A percentile compares a stretch with the other conserved stretches of the same genome.
Evolutionary conservation across 116 monocot species (phyloP).

Genomic region (Trichopus zeylanicus): DNA sequence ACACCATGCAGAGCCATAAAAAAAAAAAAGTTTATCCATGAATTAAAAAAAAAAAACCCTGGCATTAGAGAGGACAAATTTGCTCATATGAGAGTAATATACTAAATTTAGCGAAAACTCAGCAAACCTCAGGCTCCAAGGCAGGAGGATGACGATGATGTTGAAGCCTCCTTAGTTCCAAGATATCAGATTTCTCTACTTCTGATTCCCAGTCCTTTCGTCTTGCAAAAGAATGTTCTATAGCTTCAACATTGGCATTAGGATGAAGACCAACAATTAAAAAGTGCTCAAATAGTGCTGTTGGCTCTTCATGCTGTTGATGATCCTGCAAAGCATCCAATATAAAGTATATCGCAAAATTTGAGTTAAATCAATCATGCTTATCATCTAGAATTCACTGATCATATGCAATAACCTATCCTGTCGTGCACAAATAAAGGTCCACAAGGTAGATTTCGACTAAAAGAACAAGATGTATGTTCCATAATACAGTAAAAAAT

Average conservation of each 20-base stretch:
- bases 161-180: constrained; percentile 61
- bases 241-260: constrained; percentile 64
- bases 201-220: constrained; percentile 76
- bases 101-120: neutral
- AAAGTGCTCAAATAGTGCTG: constrained; percentile 83
- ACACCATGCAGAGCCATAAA: too few relatives aligned
- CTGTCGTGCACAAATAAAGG: too few relatives aligned
- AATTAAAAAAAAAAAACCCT: too few relatives aligned
- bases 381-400: too few relatives aligned
- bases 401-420: too few relatives aligned
- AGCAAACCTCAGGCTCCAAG: constrained; percentile 81
- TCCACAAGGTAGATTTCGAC: too few relatives aligned
- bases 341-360: neutral
- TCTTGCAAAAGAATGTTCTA: constrained; percentile 74
- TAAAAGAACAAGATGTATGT: too few relatives aligned
- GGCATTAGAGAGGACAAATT: neutral
- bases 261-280: constrained; percentile 90
- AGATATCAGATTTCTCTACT: constrained; percentile 56
- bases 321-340: constrained; percentile 38
- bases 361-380: neutral
- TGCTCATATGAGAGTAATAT: neutral
- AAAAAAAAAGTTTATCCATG: constrained; percentile 1
- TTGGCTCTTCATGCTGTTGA: constrained; percentile 48
- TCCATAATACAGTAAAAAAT: too few relatives aligned
- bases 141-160: constrained; percentile 59